Percentiles rank a stretch among this genome's conserved stretches.
phyloP scores from a whole-genome alignment of 768 basidiomycete genomes.

The Tricholoma terreum region DNA sequence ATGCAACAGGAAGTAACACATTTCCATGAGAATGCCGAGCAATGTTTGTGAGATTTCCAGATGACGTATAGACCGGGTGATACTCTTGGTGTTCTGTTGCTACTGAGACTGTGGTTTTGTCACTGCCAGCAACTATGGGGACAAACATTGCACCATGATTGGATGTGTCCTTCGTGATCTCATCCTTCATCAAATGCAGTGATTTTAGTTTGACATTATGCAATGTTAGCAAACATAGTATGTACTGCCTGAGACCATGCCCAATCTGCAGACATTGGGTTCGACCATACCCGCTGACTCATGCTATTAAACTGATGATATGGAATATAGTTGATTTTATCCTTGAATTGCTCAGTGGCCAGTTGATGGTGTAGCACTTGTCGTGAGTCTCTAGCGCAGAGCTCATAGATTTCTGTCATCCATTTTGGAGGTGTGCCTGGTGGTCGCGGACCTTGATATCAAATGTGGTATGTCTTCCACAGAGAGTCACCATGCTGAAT shows the following conservation, averaged over 20 bases:
- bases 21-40: conserved; percentile 2
- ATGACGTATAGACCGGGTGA: conserved; percentile 17
- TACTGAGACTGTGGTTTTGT: conserved; percentile 29
- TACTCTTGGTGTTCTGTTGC: conserved; percentile 24
- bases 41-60: conserved; percentile 12
- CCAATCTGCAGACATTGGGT: conserved; percentile 12
- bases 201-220: no score
- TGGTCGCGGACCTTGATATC: no score
- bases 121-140: conserved; percentile 23
- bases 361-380: conserved; percentile 21
- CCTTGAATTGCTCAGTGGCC: conserved; percentile 10
- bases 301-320: conserved; percentile 22
- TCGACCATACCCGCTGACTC: conserved; percentile 22
- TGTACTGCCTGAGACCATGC: conserved; percentile 7
- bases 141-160: conserved; percentile 13
- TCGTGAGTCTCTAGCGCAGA: conserved; percentile 15
- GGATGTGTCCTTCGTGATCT: conserved; percentile 7
- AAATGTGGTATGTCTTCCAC: no score
- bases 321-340: conserved; percentile 16
- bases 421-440: conserved; percentile 20
- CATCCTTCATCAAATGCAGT: no score
- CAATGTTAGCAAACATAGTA: no score
- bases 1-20: neutral
- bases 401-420: conserved; percentile 23
- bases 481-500: no score